Percentiles rank a stretch among this genome's conserved stretches.
Evolutionary conservation across 1,284 basidiomycete species (phyloP).

Genomic region (Cutaneotrichosporon arboriforme): DNA sequence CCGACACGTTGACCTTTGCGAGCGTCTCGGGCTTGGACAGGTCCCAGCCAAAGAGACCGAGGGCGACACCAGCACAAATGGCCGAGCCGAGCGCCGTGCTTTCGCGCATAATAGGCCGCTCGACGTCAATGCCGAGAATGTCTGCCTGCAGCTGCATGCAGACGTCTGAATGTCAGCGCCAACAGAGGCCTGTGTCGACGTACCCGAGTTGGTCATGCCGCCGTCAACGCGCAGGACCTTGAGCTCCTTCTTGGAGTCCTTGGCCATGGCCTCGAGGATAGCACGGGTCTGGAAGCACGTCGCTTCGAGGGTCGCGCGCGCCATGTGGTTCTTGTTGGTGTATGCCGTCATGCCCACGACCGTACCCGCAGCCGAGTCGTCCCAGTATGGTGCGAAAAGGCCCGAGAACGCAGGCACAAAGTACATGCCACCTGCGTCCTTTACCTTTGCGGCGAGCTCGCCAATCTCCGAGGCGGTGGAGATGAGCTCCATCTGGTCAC

Average conservation of each 20-base stretch:
- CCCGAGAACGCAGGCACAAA: slow-evolving; percentile 96
- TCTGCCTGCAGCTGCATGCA: slow-evolving; percentile 91
- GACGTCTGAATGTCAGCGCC: slow-evolving; percentile 35
- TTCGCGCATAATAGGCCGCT: slow-evolving; percentile 93
- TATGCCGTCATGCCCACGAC: slow-evolving; percentile 67
- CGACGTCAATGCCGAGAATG: slow-evolving; percentile 85
- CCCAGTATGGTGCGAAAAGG: slow-evolving; percentile 66
- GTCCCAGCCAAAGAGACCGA: slow-evolving; percentile 91
- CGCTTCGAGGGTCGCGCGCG: slow-evolving; percentile 87
- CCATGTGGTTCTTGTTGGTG: slow-evolving; percentile 88
- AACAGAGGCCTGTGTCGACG: not conserved
- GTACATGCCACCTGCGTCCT: slow-evolving; percentile 82
- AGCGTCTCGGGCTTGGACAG: slow-evolving; percentile 77
- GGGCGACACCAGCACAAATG: slow-evolving; percentile 83
- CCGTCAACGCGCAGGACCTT: slow-evolving; percentile 87
- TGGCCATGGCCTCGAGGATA: slow-evolving; percentile 81
- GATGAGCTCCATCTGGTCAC: slow-evolving; percentile 84
- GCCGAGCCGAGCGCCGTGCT: slow-evolving; percentile 93
- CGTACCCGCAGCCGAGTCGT: slow-evolving; percentile 38
- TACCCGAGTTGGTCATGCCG: slow-evolving; percentile 72
- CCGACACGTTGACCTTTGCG: slow-evolving; percentile 76
- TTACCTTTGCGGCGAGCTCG: slow-evolving; percentile 67
- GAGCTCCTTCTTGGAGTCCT: slow-evolving; percentile 52
- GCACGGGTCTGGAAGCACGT: slow-evolving; percentile 72
- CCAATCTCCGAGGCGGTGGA: slow-evolving; percentile 79